Evolutionary conservation across 2,329 filamentous ascomycete species (phyloP).

Genomic region (Metarhizium guizhouense): DNA sequence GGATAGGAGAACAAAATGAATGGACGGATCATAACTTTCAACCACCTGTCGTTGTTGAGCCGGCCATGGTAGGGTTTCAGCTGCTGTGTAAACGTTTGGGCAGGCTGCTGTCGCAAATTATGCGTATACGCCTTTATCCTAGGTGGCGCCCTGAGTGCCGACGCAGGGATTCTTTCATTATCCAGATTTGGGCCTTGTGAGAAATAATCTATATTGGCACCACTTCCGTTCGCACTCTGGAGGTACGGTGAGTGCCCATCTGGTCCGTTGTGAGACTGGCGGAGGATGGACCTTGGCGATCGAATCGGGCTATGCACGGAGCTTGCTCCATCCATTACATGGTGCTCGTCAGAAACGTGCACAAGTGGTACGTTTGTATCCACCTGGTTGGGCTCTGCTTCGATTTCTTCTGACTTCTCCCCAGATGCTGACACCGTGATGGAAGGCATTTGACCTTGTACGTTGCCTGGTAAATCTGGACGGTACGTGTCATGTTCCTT

Average conservation of each 20-base stretch:
- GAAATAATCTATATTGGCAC: constrained; percentile 14
- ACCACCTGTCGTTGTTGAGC: constrained; percentile 69
- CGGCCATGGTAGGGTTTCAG: constrained; percentile 72
- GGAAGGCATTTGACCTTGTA: not conserved
- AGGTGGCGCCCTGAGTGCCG: constrained; percentile 23
- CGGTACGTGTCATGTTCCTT: not conserved
- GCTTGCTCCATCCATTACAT: not conserved
- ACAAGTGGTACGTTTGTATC: constrained; percentile 7
- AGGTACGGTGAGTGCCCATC: constrained; percentile 2
- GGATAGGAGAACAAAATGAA: constrained; percentile 86
- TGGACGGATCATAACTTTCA: constrained; percentile 66
- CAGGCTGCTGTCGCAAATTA: constrained; percentile 55
- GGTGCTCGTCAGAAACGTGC: constrained; percentile 3
- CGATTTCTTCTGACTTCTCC: not conserved
- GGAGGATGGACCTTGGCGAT: constrained; percentile 1
- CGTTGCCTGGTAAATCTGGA: not conserved
- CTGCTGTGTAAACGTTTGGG: constrained; percentile 63
- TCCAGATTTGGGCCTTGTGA: constrained; percentile 26
- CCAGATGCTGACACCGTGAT: not conserved
- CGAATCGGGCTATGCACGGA: constrained; percentile 1
- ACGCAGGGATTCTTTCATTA: constrained; percentile 31
- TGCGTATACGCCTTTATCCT: constrained; percentile 55
- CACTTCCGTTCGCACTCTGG: constrained; percentile 10
- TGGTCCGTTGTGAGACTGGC: not conserved
- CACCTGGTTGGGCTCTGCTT: not conserved